A percentile compares a stretch with the other conserved stretches of the same genome.
Conservation (phyloP, 2,329 filamentous ascomycete genomes). For the Cladophialophora chaetospira region DNA sequence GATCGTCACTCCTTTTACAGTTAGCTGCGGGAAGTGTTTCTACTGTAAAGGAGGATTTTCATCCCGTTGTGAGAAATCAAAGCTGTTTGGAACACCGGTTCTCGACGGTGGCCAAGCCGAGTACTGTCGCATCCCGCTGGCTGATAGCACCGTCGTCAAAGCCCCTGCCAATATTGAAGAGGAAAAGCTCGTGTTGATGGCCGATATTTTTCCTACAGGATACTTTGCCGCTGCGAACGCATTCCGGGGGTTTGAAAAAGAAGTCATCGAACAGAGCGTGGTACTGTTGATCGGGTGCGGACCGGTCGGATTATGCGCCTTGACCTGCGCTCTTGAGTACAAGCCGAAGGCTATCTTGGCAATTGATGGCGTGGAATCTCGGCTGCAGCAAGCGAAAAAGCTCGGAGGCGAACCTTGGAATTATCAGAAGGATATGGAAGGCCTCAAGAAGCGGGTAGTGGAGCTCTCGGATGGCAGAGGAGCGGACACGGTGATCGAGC, state of each 20-base stretch:
- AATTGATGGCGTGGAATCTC: constrained; percentile 73
- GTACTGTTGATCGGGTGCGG: constrained; percentile 84
- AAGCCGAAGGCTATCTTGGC: constrained; percentile 76
- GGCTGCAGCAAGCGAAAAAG: constrained; percentile 70
- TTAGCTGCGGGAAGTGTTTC: constrained; percentile 76
- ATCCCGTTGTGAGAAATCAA: constrained; percentile 70
- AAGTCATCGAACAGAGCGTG: constrained; percentile 65
- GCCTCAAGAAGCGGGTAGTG: constrained; percentile 68
- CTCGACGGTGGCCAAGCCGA: constrained; percentile 82
- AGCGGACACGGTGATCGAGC: constrained; percentile 81
- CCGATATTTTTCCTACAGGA: constrained; percentile 84
- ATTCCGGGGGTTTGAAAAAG: constrained; percentile 62
- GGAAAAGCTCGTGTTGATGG: constrained; percentile 79
- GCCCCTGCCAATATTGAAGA: constrained; percentile 72
- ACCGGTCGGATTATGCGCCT: constrained; percentile 79
- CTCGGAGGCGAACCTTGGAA: constrained; percentile 84
- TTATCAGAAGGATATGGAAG: constrained; percentile 67
- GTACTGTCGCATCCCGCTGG: constrained; percentile 77
- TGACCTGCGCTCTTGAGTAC: constrained; percentile 74
- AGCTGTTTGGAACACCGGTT: constrained; percentile 68
- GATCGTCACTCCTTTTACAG: constrained; percentile 81
- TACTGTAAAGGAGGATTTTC: constrained; percentile 79
- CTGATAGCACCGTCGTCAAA: constrained; percentile 77
- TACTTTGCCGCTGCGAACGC: constrained; percentile 82
- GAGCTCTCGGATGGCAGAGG: constrained; percentile 77